phyloP scores from a whole-genome alignment of 176 grass and related monocot species.

The Neostapfia colusana region DNA sequence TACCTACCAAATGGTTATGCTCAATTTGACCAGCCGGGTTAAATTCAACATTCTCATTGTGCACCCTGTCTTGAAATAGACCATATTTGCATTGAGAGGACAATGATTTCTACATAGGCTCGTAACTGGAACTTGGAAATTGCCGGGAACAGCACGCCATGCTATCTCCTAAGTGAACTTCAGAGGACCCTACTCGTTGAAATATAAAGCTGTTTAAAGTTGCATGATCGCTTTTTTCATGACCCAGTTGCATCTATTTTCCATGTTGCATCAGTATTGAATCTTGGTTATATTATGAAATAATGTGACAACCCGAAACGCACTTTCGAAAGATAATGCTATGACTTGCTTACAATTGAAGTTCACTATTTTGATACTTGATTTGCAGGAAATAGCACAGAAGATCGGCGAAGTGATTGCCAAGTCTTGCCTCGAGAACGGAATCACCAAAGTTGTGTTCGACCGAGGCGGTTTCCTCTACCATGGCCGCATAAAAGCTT shows the following conservation, averaged over 20 bases:
- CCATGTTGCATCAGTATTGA: no score
- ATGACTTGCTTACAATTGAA: no score
- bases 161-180: neutral
- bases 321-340: no score
- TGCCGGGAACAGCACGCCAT: neutral
- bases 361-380: neutral
- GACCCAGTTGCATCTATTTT: no score
- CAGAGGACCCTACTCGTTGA: no score
- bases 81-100: neutral
- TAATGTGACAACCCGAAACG: no score
- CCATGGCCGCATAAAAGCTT: constrained; percentile 80
- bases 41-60: neutral
- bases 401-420: constrained; percentile 88
- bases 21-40: neutral
- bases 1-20: neutral
- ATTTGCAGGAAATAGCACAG: constrained; percentile 77
- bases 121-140: constrained; percentile 16
- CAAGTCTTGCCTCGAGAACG: constrained; percentile 93
- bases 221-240: no score
- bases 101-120: neutral
- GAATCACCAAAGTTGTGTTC: constrained; percentile 86
- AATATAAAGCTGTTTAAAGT: no score
- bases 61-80: neutral
- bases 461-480: constrained; percentile 89
- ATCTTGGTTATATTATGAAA: no score